Evolutionary conservation across 345 rosid genomes (phyloP).

Genomic region (Rhizophora apiculata): DNA sequence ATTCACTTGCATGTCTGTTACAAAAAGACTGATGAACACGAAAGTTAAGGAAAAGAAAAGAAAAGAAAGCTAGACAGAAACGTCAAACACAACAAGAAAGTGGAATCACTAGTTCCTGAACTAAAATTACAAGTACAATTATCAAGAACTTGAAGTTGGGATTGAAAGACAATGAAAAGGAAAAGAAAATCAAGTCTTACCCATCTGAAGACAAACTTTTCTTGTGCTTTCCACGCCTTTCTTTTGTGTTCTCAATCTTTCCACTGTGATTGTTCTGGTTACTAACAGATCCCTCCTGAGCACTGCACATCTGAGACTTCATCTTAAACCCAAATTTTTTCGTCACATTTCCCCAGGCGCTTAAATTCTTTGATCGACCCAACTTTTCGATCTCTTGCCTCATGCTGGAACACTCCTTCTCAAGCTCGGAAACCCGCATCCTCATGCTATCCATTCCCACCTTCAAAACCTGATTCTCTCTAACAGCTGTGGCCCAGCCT

Average conservation of each 20-base stretch:
- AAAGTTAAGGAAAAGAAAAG: background rate
- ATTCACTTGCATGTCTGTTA: constrained; percentile 10
- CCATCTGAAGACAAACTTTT: constrained; percentile 45
- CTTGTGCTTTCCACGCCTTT: constrained; percentile 57
- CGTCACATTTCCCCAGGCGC: constrained; percentile 41
- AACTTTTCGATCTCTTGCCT: constrained; percentile 90
- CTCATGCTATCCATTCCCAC: constrained; percentile 98
- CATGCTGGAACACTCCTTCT: constrained; percentile 51
- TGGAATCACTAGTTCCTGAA: constrained; percentile 14
- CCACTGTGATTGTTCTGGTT: constrained; percentile 52
- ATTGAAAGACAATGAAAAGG: background rate
- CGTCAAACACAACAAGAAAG: constrained; percentile 14
- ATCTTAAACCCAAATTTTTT: constrained; percentile 80
- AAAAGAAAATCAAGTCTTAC: constrained; percentile 13
- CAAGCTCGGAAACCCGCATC: constrained; percentile 84
- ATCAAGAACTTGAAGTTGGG: constrained; percentile 19
- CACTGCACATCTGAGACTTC: constrained; percentile 96
- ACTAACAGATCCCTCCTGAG: constrained; percentile 79
- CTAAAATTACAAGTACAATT: constrained; percentile 16
- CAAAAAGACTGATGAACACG: background rate
- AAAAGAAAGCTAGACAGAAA: background rate
- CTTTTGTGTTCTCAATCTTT: constrained; percentile 57
- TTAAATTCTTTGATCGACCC: constrained; percentile 35
- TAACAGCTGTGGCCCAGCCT: constrained; percentile 84
- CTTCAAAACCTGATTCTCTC: constrained; percentile 94